phyloP scores from a whole-genome alignment of 2,329 filamentous ascomycete species.

The Diaporthe sp. region DNA sequence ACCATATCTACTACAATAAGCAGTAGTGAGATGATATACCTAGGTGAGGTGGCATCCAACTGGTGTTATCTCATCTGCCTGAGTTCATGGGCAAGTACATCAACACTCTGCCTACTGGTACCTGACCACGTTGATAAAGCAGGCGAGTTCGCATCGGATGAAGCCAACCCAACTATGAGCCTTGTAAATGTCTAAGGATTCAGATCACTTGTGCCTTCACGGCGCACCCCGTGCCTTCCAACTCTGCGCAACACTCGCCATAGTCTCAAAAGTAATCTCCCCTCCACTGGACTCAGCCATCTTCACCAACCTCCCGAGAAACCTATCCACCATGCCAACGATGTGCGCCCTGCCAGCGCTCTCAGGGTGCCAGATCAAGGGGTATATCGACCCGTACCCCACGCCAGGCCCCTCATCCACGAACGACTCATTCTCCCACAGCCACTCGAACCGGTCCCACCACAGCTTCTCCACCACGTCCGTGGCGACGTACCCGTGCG shows the following conservation, averaged over 20 bases:
- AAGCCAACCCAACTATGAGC: not conserved
- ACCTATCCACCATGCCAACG: conserved; percentile 61
- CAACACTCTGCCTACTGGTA: not conserved
- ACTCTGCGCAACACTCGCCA: conserved; percentile 5
- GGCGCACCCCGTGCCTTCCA: not conserved
- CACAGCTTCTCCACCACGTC: conserved; percentile 70
- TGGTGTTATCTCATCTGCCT: not conserved
- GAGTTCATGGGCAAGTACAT: not conserved
- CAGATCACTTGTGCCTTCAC: not conserved
- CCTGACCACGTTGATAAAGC: not conserved
- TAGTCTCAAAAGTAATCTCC: conserved; percentile 4
- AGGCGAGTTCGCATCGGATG: not conserved
- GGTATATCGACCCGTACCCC: conserved; percentile 50
- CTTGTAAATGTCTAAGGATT: not conserved
- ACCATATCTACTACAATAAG: not conserved
- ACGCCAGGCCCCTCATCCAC: conserved; percentile 43
- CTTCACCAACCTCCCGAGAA: conserved; percentile 60
- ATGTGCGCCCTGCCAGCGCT: conserved; percentile 72
- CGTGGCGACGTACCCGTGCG: conserved; percentile 69
- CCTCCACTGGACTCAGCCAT: not conserved
- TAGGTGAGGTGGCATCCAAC: not conserved
- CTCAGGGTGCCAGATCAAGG: conserved; percentile 68
- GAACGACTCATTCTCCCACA: conserved; percentile 57
- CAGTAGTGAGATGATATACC: not conserved
- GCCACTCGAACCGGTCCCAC: conserved; percentile 70